A percentile compares a stretch with the other conserved stretches of the same genome.
phyloP scores from a whole-genome alignment of 352 stramenopile species.

The Thalassiosira allenii region DNA sequence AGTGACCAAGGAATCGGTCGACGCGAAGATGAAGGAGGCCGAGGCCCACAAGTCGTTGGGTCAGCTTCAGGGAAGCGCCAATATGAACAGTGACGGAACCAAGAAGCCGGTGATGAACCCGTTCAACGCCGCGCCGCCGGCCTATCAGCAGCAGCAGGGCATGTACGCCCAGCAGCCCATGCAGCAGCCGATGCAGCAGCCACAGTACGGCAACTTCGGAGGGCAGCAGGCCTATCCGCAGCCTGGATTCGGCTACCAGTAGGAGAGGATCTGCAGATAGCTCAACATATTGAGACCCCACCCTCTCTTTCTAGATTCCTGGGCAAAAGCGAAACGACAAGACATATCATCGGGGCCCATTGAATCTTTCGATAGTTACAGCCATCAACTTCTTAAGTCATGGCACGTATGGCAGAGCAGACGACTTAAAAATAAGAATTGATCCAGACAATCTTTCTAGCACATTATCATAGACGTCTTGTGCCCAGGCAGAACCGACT shows the following conservation, averaged over 20 bases:
- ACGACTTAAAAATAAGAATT: too few relatives aligned
- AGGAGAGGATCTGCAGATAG: neutral
- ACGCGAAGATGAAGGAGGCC: neutral
- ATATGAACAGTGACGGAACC: neutral
- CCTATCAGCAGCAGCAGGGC: constrained; percentile 9
- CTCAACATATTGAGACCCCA: constrained; percentile 13
- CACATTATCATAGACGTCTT: too few relatives aligned
- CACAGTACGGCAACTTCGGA: constrained; percentile 23
- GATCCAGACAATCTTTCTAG: too few relatives aligned
- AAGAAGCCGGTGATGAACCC: constrained; percentile 54
- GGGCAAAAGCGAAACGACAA: too few relatives aligned
- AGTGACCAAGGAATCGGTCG: constrained; percentile 7
- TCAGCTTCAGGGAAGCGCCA: constrained; percentile 21
- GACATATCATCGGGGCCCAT: too few relatives aligned
- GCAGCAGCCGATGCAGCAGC: constrained; percentile 7
- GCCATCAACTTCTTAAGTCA: too few relatives aligned
- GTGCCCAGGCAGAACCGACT: too few relatives aligned
- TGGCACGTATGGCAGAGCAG: too few relatives aligned
- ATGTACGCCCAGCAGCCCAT: constrained; percentile 21
- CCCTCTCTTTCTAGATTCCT: too few relatives aligned
- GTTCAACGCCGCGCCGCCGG: constrained; percentile 13
- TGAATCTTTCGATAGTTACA: too few relatives aligned
- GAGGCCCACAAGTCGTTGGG: constrained; percentile 16
- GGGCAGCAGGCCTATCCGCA: constrained; percentile 41
- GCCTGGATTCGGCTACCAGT: constrained; percentile 27